These are phyloP conservation scores for Nicotiana undulata DNA, from an alignment of 257 asterid genomes.

Conservation along the genomic window DNA sequence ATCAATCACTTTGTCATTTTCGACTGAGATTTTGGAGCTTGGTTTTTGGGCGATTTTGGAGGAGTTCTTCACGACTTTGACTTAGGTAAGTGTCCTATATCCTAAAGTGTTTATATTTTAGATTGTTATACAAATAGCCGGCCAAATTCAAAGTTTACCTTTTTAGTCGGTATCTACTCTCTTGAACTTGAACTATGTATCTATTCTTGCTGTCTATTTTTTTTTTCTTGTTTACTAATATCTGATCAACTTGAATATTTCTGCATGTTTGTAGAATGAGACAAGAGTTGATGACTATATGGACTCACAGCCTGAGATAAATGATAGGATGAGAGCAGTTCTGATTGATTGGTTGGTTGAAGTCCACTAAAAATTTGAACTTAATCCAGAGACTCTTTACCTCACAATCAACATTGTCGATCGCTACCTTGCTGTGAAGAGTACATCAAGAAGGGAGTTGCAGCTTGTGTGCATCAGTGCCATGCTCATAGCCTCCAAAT, in stretches of 20 bases:
- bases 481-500: conserved; percentile 85
- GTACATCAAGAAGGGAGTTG: conserved; percentile 48
- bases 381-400: conserved; percentile 75
- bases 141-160: no score
- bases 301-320: conserved; percentile 70
- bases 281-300: conserved; percentile 59
- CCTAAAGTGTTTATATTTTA: no score
- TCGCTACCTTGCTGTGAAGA: conserved; percentile 51
- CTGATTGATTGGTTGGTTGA: conserved; percentile 82
- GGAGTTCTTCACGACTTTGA: no score
- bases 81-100: no score
- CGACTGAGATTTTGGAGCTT: no score
- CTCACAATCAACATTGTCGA: conserved; percentile 77
- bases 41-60: no score
- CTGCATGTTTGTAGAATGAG: conserved; percentile 40
- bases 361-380: conserved; percentile 81
- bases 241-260: not conserved
- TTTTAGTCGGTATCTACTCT: no score
- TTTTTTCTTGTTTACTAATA: not conserved
- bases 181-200: no score
- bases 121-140: no score
- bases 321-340: conserved; percentile 70
- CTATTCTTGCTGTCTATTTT: no score
- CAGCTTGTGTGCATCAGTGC: conserved; percentile 77
- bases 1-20: no score